Base-by-base conservation (phyloP, 2,329 filamentous ascomycete species). In the Cercospora berteroae region DNA sequence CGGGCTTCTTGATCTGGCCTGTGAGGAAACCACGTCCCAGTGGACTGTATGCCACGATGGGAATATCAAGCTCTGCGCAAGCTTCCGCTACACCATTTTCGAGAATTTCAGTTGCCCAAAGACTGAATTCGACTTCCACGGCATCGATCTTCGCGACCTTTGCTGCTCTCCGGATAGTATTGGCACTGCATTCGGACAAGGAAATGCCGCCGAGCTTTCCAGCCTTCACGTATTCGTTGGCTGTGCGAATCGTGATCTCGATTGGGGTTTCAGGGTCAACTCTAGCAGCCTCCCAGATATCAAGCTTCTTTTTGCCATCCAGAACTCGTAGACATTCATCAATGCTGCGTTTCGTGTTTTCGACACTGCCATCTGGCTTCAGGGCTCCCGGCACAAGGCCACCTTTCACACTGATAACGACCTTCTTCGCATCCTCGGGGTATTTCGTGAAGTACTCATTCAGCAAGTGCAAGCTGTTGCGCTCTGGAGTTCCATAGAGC, bases 31-130 rank as follows among this genome's bases (percentile, higher is more conserved):
- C 88, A 27, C 86, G 81, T 4, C 90, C 88, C 0, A 93, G 81
- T 0, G 91, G 91, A 55, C 89, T 89, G 79, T 93, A 94, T 0
- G 89, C 90, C 39, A 92, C 79, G 58, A 94, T 80, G 0, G 90
- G 88, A 67, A 94, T 92, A 57, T 83, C 80, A 56, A 90, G 78
- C 75, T 94, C 84, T 1, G 81, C 83, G 69, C 87, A 89, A 1
- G 84, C 81, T 63, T 81, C 74, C 2, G 85, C 84, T 1, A 89
- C 82, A 18, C 83, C 87, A 68, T 89, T 89, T 18, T 83, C 76
- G 5, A 88, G 76, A 56, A 87, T 84, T 27, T 87, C 83, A 2
- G 84, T 86, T 5, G 80, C 79, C 80, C 83, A 89, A 1, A 88
- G 79, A 16, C 83, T 86, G 65, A 89, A 80, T 74, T 89, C 87